These are phyloP conservation scores for Hypoxylon fuscum DNA, from an alignment of 495 filamentous ascomycete genomes.

Conservation along the genomic window DNA sequence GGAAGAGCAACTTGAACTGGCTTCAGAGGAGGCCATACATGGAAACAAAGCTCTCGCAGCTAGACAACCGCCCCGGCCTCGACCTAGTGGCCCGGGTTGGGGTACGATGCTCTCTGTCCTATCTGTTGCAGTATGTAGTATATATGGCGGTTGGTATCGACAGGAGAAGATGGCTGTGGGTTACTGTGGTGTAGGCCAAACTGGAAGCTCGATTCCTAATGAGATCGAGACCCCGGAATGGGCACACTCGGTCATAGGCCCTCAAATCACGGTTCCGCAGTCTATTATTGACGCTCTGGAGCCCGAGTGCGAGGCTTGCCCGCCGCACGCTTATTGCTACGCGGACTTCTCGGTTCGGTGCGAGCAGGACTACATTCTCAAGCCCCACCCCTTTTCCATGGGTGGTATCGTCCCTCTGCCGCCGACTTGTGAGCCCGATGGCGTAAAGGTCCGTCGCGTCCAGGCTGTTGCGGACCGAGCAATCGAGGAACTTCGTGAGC, in stretches of 20 bases:
- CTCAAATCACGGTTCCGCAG: constrained; percentile 60
- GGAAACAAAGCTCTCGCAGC: constrained; percentile 44
- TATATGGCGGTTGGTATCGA: constrained; percentile 84
- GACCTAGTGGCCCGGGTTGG: constrained; percentile 42
- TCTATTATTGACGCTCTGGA: constrained; percentile 73
- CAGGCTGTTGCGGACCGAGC: constrained; percentile 87
- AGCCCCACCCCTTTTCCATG: constrained; percentile 83
- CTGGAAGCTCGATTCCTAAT: constrained; percentile 52
- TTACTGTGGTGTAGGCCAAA: constrained; percentile 84
- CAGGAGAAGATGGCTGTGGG: constrained; percentile 94
- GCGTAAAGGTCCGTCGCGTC: constrained; percentile 87
- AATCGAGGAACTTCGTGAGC: constrained; percentile 85
- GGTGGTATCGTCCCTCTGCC: constrained; percentile 84
- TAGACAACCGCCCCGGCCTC: constrained; percentile 23
- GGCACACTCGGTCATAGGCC: constrained; percentile 45
- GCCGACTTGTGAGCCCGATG: constrained; percentile 94
- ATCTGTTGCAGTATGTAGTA: constrained; percentile 68
- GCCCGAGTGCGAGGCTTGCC: constrained; percentile 91
- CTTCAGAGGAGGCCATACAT: constrained; percentile 62
- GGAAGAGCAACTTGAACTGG: constrained; percentile 82
- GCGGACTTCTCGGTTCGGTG: constrained; percentile 77
- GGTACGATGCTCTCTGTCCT: constrained; percentile 71
- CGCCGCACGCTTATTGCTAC: constrained; percentile 89
- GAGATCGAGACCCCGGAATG: constrained; percentile 56
- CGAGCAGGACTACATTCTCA: constrained; percentile 86